Conservation (phyloP, 192 early-diverging fungal species). For the Rhizophagus clarus region DNA sequence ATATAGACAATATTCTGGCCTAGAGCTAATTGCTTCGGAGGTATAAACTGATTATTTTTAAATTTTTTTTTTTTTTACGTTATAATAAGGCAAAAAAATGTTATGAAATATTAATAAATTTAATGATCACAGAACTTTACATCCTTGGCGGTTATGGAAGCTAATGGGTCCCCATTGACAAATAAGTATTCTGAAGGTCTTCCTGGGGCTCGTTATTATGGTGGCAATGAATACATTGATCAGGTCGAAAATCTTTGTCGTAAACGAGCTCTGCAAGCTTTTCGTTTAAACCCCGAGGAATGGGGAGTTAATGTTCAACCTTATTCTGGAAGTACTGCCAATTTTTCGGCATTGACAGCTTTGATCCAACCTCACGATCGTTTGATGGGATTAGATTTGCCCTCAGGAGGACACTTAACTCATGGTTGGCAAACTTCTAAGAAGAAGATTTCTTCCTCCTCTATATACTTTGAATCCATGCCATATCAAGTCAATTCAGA, state of each 20-base stretch:
- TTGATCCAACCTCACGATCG: slow-evolving; percentile 96
- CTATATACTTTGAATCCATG: slow-evolving; percentile 99
- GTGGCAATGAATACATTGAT: slow-evolving; percentile 99
- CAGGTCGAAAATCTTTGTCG: slow-evolving; percentile 95
- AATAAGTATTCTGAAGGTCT: slow-evolving; percentile 99
- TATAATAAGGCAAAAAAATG: not conserved
- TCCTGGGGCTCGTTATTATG: slow-evolving; percentile 98
- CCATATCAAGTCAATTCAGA: slow-evolving; percentile 92
- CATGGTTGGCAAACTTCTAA: slow-evolving; percentile 99
- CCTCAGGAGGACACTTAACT: slow-evolving; percentile 99
- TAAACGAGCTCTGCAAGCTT: slow-evolving; percentile 92
- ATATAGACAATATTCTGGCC: slow-evolving; percentile 96
- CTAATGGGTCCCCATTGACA: slow-evolving; percentile 97
- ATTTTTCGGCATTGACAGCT: slow-evolving; percentile 97
- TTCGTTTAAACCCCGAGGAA: slow-evolving; percentile 80
- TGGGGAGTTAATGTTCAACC: slow-evolving; percentile 99
- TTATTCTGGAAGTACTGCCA: slow-evolving; percentile 99
- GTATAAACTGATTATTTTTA: slow-evolving; percentile 42
- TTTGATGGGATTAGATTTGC: slow-evolving; percentile 99
- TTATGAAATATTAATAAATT: not conserved
- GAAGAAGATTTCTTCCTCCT: slow-evolving; percentile 99
- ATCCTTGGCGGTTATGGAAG: slow-evolving; percentile 99
- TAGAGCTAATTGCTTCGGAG: slow-evolving; percentile 99
- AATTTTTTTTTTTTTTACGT: not conserved
- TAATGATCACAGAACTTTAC: slow-evolving; percentile 87